Percentiles rank a stretch among this genome's conserved stretches.
phyloP scores from a whole-genome alignment of 805 yeast species.

The Teunomyces gatunensis region DNA sequence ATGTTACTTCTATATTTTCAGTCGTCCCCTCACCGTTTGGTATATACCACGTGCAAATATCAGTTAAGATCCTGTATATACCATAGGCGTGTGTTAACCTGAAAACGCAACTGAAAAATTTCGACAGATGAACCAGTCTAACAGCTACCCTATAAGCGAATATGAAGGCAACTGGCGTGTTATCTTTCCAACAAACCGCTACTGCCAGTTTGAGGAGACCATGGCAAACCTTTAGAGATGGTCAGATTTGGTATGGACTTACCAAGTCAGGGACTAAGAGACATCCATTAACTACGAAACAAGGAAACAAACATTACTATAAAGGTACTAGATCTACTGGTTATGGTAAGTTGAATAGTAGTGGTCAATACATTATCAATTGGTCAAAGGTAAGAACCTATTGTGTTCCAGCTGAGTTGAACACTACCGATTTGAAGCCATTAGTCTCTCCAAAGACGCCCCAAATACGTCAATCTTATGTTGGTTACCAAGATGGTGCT shows the following conservation, averaged over 20 bases:
- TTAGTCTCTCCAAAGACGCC: slow-evolving; percentile 76
- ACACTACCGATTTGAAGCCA: slow-evolving; percentile 54
- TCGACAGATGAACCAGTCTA: not conserved
- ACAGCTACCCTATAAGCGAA: not conserved
- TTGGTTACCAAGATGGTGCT: slow-evolving; percentile 70
- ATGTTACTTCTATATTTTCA: too few species aligned
- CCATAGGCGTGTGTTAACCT: not conserved
- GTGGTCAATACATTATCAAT: slow-evolving; percentile 73
- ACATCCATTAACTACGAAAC: slow-evolving; percentile 81
- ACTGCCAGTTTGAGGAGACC: slow-evolving; percentile 66
- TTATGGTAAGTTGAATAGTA: slow-evolving; percentile 73
- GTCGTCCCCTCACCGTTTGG: too few species aligned
- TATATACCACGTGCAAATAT: too few species aligned
- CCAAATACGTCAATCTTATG: slow-evolving; percentile 60
- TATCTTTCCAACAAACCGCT: slow-evolving; percentile 38
- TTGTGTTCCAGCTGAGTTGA: slow-evolving; percentile 64
- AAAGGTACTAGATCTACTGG: slow-evolving; percentile 97
- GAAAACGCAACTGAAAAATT: slow-evolving; percentile 1
- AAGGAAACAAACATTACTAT: slow-evolving; percentile 90
- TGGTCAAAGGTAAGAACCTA: slow-evolving; percentile 89
- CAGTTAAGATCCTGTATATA: not conserved
- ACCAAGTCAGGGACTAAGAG: slow-evolving; percentile 81
- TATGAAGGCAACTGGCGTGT: slow-evolving; percentile 52
- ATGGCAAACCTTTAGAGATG: slow-evolving; percentile 84
- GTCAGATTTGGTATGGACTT: slow-evolving; percentile 78